Conservation (phyloP, 331 rosid genomes). For the Acacia concinna region DNA sequence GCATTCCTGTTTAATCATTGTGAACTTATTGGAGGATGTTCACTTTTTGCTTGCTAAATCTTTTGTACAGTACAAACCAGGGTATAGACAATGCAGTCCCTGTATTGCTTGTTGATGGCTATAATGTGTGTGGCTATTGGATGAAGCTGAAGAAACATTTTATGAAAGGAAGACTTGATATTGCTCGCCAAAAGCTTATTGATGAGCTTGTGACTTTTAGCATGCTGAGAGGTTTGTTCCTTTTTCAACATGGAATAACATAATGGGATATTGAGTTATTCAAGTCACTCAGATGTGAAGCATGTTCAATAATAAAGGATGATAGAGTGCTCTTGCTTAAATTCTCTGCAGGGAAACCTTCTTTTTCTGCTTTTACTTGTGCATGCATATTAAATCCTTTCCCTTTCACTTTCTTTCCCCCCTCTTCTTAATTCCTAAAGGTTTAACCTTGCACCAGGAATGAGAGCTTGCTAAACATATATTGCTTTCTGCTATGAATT, state of each 20-base stretch:
- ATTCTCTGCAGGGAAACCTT: neutral
- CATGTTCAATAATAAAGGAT: neutral
- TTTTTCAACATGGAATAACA: neutral
- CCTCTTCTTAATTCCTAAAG: no score
- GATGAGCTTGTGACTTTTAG: constrained; percentile 82
- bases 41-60: constrained; percentile 23
- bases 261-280: neutral
- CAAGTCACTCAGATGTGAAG: neutral
- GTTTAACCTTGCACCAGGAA: neutral
- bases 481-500: neutral
- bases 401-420: no score
- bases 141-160: constrained; percentile 83
- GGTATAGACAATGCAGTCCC: constrained; percentile 69
- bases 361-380: neutral
- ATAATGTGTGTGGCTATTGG: constrained; percentile 96
- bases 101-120: constrained; percentile 91
- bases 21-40: constrained; percentile 12
- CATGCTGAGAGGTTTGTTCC: constrained; percentile 67
- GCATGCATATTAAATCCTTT: neutral
- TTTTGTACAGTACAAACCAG: constrained; percentile 64
- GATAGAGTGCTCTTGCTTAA: neutral
- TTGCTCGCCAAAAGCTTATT: constrained; percentile 84
- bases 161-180: constrained; percentile 64
- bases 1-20: neutral
- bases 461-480: neutral